These are phyloP conservation scores for Populus hybrid DNA, from an alignment of 441 rosid species.

Conservation along the genomic window DNA sequence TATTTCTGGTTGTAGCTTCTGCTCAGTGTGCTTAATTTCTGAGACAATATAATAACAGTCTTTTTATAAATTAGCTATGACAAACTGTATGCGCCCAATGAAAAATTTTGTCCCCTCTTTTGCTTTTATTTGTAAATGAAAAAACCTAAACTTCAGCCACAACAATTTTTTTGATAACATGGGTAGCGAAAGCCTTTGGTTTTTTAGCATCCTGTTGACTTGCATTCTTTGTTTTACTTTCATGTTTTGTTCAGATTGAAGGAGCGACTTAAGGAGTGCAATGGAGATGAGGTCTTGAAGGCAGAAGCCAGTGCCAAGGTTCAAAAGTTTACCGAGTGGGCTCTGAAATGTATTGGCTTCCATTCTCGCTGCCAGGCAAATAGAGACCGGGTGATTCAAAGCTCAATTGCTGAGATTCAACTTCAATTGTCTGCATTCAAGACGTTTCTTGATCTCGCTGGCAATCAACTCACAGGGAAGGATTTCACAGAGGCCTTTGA, in stretches of 20 bases:
- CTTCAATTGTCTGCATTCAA: constrained; percentile 91
- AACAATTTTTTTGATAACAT: neutral
- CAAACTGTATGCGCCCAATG: neutral
- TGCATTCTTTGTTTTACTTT: constrained; percentile 11
- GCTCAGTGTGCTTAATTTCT: neutral
- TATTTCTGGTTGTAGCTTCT: neutral
- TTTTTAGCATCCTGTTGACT: constrained; percentile 4
- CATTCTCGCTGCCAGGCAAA: constrained; percentile 84
- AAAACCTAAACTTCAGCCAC: neutral
- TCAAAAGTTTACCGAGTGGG: constrained; percentile 96
- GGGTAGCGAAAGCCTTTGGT: neutral
- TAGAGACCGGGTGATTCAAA: constrained; percentile 57
- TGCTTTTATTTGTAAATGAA: neutral
- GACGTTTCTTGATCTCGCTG: constrained; percentile 82
- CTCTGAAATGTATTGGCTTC: constrained; percentile 85
- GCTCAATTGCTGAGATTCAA: constrained; percentile 76
- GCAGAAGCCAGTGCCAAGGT: constrained; percentile 94
- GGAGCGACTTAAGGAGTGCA: constrained; percentile 92
- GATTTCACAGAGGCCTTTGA: constrained; percentile 98
- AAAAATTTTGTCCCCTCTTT: neutral
- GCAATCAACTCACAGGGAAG: constrained; percentile 85
- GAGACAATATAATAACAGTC: neutral
- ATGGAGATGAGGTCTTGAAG: constrained; percentile 83
- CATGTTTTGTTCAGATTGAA: constrained; percentile 60
- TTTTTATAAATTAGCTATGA: neutral